Evolutionary conservation across 352 stramenopile genomes (phyloP), one percentile per base, ranked within the genome.

Genomic region (Phytophthora ohioensis): DNA sequence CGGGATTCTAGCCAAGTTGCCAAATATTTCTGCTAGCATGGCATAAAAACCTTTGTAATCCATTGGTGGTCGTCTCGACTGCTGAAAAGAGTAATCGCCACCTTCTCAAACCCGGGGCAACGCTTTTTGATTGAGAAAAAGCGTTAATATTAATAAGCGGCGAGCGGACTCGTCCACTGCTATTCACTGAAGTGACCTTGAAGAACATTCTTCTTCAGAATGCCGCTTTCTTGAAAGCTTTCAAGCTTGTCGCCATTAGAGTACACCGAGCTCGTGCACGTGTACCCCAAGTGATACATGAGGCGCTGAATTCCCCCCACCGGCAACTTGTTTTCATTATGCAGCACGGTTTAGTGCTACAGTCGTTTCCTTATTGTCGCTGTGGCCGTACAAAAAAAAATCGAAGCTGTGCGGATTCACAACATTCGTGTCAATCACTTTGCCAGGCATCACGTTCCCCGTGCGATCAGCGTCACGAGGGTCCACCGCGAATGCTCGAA

Each of bases 311-410:
- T 53, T 39, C 91, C 82, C 34, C 91, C 81, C 1, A 82, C 75
- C 1, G 75, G 72, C 57, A 90, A 80, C 8, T 79, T 73, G 65
- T 86, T 92, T 56, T 93, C 84, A 46, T 95, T 88, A 31, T 91
- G 69, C 11, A 96, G 70, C 30, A 96, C 89, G 30, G 91, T 81
- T 65, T 96, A 96, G 73, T 95, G 88, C 13, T 8, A 88, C 82
- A 38, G 78, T 94, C 13, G 89, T 96, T 46, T 88, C 89, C 60
- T 92, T 84, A 35, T 96, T 67, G 0, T 87, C 90, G 27, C 73
- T 84, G 73, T 97, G 88, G 56, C 84, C 91, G 73, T 92, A 92
- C 42, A 96, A 52, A 73, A 92, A 97, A 38, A 96, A 97, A 72
- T 97, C 88, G 57, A 90, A 90, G 42, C 91, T 83, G n/a, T 84